These are phyloP conservation scores for Daldinia vernicosa DNA, from an alignment of 495 filamentous ascomycete species.

Conservation along the genomic window DNA sequence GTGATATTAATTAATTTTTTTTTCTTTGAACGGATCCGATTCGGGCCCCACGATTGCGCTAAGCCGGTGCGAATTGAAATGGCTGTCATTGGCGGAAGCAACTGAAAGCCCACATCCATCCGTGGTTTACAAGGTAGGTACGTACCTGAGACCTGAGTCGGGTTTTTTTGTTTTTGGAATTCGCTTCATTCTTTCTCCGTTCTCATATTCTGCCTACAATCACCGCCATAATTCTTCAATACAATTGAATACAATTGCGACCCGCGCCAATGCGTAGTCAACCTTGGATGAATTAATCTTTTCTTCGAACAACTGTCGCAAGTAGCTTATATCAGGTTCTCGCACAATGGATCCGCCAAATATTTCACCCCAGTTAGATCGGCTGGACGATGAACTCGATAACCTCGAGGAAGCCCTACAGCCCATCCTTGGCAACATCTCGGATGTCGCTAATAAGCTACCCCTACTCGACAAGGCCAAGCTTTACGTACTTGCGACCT, in stretches of 20 bases:
- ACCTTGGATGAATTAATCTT: background rate
- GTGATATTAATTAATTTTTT: conserved; percentile 33
- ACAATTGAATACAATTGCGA: background rate
- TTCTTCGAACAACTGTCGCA: background rate
- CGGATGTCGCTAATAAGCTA: conserved; percentile 75
- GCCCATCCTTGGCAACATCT: conserved; percentile 70
- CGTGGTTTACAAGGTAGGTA: background rate
- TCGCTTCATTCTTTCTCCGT: conserved; percentile 15
- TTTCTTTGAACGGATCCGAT: conserved; percentile 15
- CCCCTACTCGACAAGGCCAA: conserved; percentile 94
- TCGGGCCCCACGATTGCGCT: conserved; percentile 12
- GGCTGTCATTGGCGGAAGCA: conserved; percentile 11
- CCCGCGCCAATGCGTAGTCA: background rate
- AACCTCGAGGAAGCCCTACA: conserved; percentile 76
- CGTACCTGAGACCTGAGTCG: background rate
- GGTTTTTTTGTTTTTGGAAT: background rate
- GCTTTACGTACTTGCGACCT: conserved; percentile 82
- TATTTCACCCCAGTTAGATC: conserved; percentile 66
- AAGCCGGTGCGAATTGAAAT: conserved; percentile 9
- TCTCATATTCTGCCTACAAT: conserved; percentile 24
- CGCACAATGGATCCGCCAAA: conserved; percentile 53
- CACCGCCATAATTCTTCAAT: conserved; percentile 40
- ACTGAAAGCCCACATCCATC: background rate
- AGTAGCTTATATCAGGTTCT: background rate
- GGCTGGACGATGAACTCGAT: conserved; percentile 78